Evolutionary conservation across 2,329 filamentous ascomycete genomes (phyloP).

Genomic region (Hymenoscyphus occultus): DNA sequence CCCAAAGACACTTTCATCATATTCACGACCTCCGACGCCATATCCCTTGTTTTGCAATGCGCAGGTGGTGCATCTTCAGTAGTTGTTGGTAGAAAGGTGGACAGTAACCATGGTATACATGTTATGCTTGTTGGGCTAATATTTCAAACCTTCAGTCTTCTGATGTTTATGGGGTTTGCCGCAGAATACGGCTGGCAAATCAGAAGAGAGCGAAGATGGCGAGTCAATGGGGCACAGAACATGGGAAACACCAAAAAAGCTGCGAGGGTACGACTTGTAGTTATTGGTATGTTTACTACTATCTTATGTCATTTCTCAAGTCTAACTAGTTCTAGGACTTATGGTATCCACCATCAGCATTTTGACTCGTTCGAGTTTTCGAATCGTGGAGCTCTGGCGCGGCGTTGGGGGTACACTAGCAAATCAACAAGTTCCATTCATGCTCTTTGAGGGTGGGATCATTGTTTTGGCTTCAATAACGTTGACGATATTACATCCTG

Average conservation of each 20-base stretch:
- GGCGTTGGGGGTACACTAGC: constrained; percentile 50
- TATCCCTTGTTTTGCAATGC: constrained; percentile 57
- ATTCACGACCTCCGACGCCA: constrained; percentile 50
- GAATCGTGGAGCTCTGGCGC: constrained; percentile 53
- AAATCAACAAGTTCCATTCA: constrained; percentile 42
- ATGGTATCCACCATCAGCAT: constrained; percentile 41
- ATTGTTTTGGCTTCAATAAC: constrained; percentile 32
- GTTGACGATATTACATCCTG: constrained; percentile 37
- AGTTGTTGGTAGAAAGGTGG: constrained; percentile 36
- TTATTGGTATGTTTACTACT: neutral
- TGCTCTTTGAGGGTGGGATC: constrained; percentile 43
- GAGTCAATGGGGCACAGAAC: neutral
- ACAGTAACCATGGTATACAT: constrained; percentile 30
- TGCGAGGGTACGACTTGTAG: neutral
- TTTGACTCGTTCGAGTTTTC: constrained; percentile 53
- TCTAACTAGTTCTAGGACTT: constrained; percentile 29
- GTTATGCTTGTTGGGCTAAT: constrained; percentile 43
- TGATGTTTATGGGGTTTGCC: constrained; percentile 29
- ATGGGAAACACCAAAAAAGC: neutral
- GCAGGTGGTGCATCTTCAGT: constrained; percentile 56
- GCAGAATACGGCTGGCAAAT: constrained; percentile 23
- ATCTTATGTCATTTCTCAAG: neutral
- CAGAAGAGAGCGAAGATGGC: constrained; percentile 1
- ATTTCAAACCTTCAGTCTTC: constrained; percentile 39
- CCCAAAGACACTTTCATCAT: constrained; percentile 50